Percentiles rank a stretch among this genome's conserved stretches.
These are phyloP conservation scores for Phytophthora niederhauseri DNA, from an alignment of 352 stramenopile species.

Conservation along the genomic window DNA sequence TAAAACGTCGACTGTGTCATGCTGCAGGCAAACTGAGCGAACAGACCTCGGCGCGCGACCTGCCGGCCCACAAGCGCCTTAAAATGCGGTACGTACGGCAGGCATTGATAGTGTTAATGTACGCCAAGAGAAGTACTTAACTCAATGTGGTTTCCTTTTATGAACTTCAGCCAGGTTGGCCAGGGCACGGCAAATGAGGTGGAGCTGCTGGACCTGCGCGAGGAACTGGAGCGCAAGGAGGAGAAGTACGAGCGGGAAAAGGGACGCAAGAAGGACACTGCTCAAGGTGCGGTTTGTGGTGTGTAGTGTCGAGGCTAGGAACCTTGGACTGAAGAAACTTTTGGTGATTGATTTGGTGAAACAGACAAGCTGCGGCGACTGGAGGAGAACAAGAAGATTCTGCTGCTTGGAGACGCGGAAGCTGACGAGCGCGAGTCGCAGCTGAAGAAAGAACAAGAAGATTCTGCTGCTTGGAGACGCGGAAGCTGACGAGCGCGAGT, in stretches of 20 bases:
- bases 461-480: conserved; percentile 78
- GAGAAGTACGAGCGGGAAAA: conserved; percentile 79
- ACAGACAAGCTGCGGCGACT: conserved; percentile 70
- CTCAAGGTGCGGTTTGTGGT: conserved; percentile 53
- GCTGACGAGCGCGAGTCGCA: conserved; percentile 78
- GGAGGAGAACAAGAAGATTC: conserved; percentile 85
- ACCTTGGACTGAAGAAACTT: neutral
- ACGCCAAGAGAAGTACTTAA: too few species aligned
- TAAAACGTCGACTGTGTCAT: neutral
- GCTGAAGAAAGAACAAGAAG: conserved; percentile 89
- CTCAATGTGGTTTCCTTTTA: neutral
- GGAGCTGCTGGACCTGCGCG: conserved; percentile 70
- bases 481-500: conserved; percentile 77
- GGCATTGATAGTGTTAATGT: neutral
- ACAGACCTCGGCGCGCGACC: conserved; percentile 83
- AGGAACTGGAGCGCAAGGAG: conserved; percentile 79
- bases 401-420: conserved; percentile 78
- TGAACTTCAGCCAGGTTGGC: conserved; percentile 67
- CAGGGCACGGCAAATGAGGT: conserved; percentile 84
- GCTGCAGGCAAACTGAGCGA: conserved; percentile 76
- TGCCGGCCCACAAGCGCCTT: conserved; percentile 81
- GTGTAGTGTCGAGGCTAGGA: neutral
- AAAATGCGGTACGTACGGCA: conserved; percentile 68
- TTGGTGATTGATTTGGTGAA: conserved; percentile 1
- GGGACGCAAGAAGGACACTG: conserved; percentile 74